Percentiles rank a stretch among this genome's conserved stretches.
Evolutionary conservation across 331 rosid genomes (phyloP).

Genomic region (Prunus yedoensis): DNA sequence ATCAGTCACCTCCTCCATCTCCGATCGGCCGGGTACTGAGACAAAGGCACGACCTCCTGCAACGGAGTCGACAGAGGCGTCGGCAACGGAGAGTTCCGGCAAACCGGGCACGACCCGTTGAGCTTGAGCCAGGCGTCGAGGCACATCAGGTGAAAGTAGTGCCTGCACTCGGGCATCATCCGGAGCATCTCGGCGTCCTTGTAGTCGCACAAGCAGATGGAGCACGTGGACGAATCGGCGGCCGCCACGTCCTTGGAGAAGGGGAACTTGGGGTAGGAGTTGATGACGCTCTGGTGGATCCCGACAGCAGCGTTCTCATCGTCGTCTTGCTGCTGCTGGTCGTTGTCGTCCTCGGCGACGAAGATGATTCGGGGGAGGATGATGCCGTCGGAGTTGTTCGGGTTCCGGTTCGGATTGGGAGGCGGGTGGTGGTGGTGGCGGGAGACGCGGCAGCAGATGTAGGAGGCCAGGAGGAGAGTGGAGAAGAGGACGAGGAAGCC

Average conservation of each 20-base stretch:
- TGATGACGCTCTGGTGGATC: slow-evolving; percentile 53
- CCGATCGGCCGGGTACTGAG: slow-evolving; percentile 66
- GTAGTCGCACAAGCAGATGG: slow-evolving; percentile 81
- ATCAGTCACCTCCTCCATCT: slow-evolving; percentile 52
- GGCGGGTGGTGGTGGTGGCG: background rate
- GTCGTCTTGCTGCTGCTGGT: slow-evolving; percentile 13
- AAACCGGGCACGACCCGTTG: slow-evolving; percentile 90
- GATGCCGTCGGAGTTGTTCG: slow-evolving; percentile 25
- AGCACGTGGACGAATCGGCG: slow-evolving; percentile 42
- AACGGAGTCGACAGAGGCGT: slow-evolving; percentile 63
- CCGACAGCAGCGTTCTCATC: slow-evolving; percentile 48
- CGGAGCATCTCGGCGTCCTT: slow-evolving; percentile 76
- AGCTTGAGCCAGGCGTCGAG: slow-evolving; percentile 88
- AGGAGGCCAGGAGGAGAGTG: slow-evolving; percentile 60
- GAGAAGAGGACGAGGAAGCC: slow-evolving; percentile 72
- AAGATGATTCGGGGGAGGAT: slow-evolving; percentile 50
- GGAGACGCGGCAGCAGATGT: slow-evolving; percentile 58
- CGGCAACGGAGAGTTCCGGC: slow-evolving; percentile 75
- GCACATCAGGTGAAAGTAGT: slow-evolving; percentile 70
- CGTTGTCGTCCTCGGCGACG: slow-evolving; percentile 52
- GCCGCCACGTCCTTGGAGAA: slow-evolving; percentile 25
- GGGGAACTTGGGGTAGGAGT: slow-evolving; percentile 66
- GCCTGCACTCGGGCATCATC: slow-evolving; percentile 93
- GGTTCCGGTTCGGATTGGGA: background rate
- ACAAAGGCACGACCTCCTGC: slow-evolving; percentile 65